A percentile compares a stretch with the other conserved stretches of the same genome.
These are phyloP conservation scores for Ceratobasidium papillatum DNA, from an alignment of 1,284 basidiomycete species.

Conservation along the genomic window DNA sequence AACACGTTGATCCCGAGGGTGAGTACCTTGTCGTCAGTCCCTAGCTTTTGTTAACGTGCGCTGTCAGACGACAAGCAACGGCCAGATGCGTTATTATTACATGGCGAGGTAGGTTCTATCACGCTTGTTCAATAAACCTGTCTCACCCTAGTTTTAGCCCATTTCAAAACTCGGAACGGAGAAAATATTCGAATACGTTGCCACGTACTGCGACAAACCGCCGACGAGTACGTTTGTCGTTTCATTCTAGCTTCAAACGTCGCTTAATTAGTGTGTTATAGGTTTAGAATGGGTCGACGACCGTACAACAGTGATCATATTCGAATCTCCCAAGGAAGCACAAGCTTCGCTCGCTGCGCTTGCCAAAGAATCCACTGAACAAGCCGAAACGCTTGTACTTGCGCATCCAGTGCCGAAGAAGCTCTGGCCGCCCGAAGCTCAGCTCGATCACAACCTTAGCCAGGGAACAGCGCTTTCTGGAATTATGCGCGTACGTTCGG, in stretches of 20 bases:
- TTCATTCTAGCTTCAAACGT: neutral
- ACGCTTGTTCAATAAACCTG: neutral
- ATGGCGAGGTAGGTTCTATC: conserved; percentile 21
- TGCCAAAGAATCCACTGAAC: neutral
- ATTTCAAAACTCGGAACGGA: conserved; percentile 37
- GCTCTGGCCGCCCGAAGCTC: conserved; percentile 38
- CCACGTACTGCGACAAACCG: conserved; percentile 24
- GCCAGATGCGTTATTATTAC: conserved; percentile 26
- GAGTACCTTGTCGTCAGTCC: neutral
- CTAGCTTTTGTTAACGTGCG: neutral
- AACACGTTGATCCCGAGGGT: conserved; percentile 36
- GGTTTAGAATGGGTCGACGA: conserved; percentile 39
- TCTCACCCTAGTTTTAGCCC: conserved; percentile 23
- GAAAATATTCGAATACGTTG: conserved; percentile 38
- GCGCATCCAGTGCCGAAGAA: conserved; percentile 37
- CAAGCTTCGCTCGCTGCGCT: conserved; percentile 6
- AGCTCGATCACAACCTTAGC: conserved; percentile 36
- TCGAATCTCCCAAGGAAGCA: conserved; percentile 3
- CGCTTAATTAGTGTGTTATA: neutral
- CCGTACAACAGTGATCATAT: conserved; percentile 36
- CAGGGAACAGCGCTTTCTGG: conserved; percentile 36
- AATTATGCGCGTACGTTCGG: conserved; percentile 29
- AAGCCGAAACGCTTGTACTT: conserved; percentile 5
- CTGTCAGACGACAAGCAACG: conserved; percentile 33
- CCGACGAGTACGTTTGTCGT: conserved; percentile 20